Percentiles rank a stretch among this genome's conserved stretches.
phyloP scores from a whole-genome alignment of 2,329 filamentous ascomycete genomes.

The Paraconiothyrium brasiliense region DNA sequence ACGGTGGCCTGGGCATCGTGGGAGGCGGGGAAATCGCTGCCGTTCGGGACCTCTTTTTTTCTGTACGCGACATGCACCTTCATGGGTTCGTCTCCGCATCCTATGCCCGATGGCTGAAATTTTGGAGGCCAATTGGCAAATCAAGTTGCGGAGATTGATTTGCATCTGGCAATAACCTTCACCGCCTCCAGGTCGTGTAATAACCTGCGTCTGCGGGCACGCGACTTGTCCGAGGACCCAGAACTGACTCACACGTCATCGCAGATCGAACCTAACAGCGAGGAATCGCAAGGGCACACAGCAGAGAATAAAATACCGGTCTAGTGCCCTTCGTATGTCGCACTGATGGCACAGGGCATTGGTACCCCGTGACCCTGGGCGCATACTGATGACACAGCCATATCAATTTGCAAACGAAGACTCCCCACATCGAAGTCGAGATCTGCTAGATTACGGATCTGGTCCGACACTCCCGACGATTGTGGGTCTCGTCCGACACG shows the following conservation, averaged over 20 bases:
- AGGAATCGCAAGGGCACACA: background rate
- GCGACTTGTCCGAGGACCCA: slow-evolving; percentile 7
- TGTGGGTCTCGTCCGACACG: background rate
- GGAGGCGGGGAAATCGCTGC: slow-evolving; percentile 15
- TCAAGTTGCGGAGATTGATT: slow-evolving; percentile 3
- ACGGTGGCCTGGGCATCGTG: slow-evolving; percentile 18
- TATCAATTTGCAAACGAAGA: background rate
- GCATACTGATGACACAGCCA: background rate
- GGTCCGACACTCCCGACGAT: background rate
- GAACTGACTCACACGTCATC: slow-evolving; percentile 6
- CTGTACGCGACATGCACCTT: slow-evolving; percentile 7
- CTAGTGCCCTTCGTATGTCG: too few relatives aligned
- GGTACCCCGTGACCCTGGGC: background rate
- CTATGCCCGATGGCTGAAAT: background rate
- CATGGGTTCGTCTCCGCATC: slow-evolving; percentile 3
- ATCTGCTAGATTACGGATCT: background rate
- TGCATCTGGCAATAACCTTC: slow-evolving; percentile 4
- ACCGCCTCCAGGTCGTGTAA: background rate
- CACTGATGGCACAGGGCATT: too few relatives aligned
- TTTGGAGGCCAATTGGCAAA: slow-evolving; percentile 13
- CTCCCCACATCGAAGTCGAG: background rate
- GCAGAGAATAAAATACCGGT: background rate
- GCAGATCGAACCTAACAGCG: background rate
- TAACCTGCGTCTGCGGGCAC: background rate
- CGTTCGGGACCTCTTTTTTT: slow-evolving; percentile 7